A percentile compares a stretch with the other conserved stretches of the same genome.
phyloP scores from a whole-genome alignment of 192 early-diverging fungal species.

The Coemansia sp. region DNA sequence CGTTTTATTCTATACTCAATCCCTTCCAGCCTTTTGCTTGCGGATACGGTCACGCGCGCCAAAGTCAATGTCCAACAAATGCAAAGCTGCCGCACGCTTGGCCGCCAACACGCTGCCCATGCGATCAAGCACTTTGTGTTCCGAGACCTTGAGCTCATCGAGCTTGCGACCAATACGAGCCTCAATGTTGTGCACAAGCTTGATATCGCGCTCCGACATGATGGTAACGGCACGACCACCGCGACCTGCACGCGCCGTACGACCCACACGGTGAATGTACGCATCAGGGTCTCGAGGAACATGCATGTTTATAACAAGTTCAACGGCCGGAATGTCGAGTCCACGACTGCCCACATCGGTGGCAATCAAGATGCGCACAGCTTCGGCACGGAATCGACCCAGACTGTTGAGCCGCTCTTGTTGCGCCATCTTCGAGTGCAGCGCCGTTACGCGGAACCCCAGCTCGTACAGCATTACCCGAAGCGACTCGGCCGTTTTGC shows the following conservation, averaged over 20 bases:
- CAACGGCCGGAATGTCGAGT: constrained; percentile 93
- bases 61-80: constrained; percentile 51
- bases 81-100: constrained; percentile 73
- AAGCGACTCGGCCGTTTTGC: constrained; percentile 80
- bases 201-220: constrained; percentile 81
- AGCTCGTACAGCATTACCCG: constrained; percentile 87
- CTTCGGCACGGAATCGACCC: constrained; percentile 87
- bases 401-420: constrained; percentile 85
- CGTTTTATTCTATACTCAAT: background rate
- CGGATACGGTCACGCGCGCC: constrained; percentile 47
- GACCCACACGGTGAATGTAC: constrained; percentile 97
- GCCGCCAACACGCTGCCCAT: constrained; percentile 85
- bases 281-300: constrained; percentile 93
- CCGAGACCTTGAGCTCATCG: constrained; percentile 71
- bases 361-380: constrained; percentile 85
- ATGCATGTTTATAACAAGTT: constrained; percentile 93
- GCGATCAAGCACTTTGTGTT: constrained; percentile 80
- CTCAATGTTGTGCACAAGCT: constrained; percentile 91
- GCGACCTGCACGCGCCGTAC: constrained; percentile 95
- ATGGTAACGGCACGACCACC: constrained; percentile 88
- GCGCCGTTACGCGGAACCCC: constrained; percentile 83
- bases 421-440: constrained; percentile 95
- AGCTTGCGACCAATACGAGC: constrained; percentile 78
- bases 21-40: constrained; percentile 23
- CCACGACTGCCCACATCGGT: constrained; percentile 98